These are phyloP conservation scores for Candida berthetii DNA, from an alignment of 805 yeast species.

Conservation along the genomic window DNA sequence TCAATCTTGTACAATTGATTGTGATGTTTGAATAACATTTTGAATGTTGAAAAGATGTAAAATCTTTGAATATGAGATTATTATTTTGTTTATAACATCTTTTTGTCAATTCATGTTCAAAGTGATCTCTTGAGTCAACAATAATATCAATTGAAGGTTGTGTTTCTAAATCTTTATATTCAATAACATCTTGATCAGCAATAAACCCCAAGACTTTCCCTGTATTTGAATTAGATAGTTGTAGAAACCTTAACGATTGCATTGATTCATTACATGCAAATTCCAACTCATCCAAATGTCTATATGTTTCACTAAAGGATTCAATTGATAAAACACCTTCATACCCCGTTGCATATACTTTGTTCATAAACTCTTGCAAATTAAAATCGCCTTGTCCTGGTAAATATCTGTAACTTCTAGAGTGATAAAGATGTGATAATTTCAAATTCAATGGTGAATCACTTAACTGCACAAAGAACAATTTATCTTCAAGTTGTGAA, in stretches of 20 bases:
- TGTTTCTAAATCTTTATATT: constrained; percentile 1
- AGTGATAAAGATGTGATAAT: constrained; percentile 2
- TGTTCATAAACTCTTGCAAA: background rate
- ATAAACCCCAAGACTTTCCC: background rate
- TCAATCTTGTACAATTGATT: constrained; percentile 3
- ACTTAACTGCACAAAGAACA: constrained; percentile 22
- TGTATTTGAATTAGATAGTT: background rate
- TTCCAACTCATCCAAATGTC: background rate
- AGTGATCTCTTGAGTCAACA: background rate
- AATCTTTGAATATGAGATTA: too few species aligned
- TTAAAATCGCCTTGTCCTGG: constrained; percentile 5
- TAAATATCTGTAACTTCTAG: constrained; percentile 5
- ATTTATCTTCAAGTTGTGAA: constrained; percentile 5
- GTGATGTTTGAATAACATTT: background rate
- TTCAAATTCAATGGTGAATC: constrained; percentile 8
- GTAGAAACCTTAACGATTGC: background rate
- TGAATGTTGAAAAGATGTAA: background rate
- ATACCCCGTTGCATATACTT: constrained; percentile 1
- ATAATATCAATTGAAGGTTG: background rate
- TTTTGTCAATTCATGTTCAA: background rate
- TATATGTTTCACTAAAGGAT: constrained; percentile 4
- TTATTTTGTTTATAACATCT: background rate
- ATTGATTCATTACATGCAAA: background rate
- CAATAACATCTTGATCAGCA: background rate
- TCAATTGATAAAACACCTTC: constrained; percentile 4